Base-by-base conservation (phyloP, 2,329 filamentous ascomycete genomes). In the Didymella keratinophila region DNA sequence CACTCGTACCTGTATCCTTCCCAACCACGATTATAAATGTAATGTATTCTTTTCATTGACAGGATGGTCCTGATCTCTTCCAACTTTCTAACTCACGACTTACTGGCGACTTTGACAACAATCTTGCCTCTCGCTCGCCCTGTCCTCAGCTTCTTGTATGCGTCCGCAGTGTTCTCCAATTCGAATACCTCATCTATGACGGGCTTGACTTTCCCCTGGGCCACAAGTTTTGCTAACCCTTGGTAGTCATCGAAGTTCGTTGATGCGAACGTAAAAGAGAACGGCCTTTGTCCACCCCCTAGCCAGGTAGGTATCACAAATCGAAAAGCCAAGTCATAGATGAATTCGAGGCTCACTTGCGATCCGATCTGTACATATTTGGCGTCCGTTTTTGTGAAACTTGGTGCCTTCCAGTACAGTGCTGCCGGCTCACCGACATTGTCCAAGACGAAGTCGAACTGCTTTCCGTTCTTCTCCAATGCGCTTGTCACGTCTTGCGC, bases 51-150 rank as follows among this genome's bases (percentile, higher is more conserved):
- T 23, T 14, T 20, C n/a, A 25, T 16, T 23, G 12, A 0, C 18
- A 18, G 10, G 5, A n/a, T 14, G 30, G 14, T 37, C 10, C 18
- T 42, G 7, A 10, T 2, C 18, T 34, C 16, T 25, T 20, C 21
- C 12, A 18, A 7, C 5, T 3, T 1, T 30, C 9, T 25, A 16
- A 4, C 16, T 45, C 32, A 58, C 18, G 30, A 47, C 12, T 47
- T 36, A 1, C 16, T 30, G 10, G 16, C 7, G 1, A 64, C 45
- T 37, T 28, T 56, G 3, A 79, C 67, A 6, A 89, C 78, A 56
- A 89, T 73, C 74, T 89, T 89, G 0, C 87, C 87, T 56, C 73
- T 81, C 1, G 82, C 79, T 28, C 81, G 79, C 0, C 83, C 82
- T 0, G 76, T 81, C 71, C 82, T 86, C 62, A 89, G 66, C 67